Evolutionary conservation across 164 flowering plant species (phyloP).

Genomic region (Euptelea pleiosperma): DNA sequence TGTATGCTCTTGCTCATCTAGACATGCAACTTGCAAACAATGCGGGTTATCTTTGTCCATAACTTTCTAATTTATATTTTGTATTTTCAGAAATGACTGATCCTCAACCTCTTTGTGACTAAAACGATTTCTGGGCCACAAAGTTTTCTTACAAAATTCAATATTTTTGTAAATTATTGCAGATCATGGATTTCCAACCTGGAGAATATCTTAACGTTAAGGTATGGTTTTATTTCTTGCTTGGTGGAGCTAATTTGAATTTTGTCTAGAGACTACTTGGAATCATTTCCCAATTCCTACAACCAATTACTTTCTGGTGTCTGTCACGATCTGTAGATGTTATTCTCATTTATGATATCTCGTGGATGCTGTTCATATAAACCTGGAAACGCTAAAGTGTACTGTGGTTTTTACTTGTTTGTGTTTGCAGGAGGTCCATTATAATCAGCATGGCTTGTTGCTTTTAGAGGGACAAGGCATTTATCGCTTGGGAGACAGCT

Average conservation of each 20-base stretch:
- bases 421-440: constrained; percentile 81
- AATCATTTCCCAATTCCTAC: no score
- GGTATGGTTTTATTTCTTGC: constrained; percentile 38
- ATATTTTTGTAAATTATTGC: constrained; percentile 12
- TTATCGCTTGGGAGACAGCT: constrained; percentile 88
- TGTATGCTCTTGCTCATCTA: no score
- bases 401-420: neutral
- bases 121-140: no score
- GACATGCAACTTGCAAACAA: no score
- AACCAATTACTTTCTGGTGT: neutral
- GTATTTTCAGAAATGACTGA: no score
- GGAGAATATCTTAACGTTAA: constrained; percentile 94
- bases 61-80: no score
- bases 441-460: constrained; percentile 94
- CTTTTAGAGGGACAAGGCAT: constrained; percentile 96
- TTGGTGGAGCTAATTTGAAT: neutral
- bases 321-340: neutral
- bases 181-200: constrained; percentile 99
- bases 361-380: neutral
- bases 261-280: neutral
- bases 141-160: no score
- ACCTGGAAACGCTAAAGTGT: constrained; percentile 8
- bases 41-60: no score
- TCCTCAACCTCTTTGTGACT: no score
- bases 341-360: neutral